Base-by-base conservation (phyloP, 345 rosid species). In the Brassica nigra region DNA sequence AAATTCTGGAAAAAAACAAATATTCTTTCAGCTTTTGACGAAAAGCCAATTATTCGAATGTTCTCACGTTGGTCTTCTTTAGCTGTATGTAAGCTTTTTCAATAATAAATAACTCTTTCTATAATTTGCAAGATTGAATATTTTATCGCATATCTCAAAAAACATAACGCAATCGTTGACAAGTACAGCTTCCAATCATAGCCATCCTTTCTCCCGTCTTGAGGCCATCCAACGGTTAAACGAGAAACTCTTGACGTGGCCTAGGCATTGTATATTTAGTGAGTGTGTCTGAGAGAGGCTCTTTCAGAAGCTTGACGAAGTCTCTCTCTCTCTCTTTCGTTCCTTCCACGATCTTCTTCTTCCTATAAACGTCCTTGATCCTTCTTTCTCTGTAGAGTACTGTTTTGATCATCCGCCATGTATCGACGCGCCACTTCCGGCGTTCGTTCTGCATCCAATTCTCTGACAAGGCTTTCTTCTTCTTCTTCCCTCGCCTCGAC, bases 361-460 rank as follows among this genome's bases (percentile, higher is more conserved):
- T 44, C 33, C 23, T 8, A 54, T 72, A 44, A 59, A 20, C 12
- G 33, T 70, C 42, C 76, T 11, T 11, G 68, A 28, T 70, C 54
- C 33, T 62, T 71, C 58, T 65, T 37, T 34, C 18, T 66, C 63
- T 31, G 67, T 5, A 4, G 27, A 12, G 9, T 1, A 27, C 47
- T 68, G 66, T 27, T 74, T 74, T 69, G 76, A 61, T 75, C 57
- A 29, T 63, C 44, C 33, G 80, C 36, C 63, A 77, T 82, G 82
- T 78, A 74, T 63, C 73, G 78, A 70, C 76, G 78, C 70, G 74
- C 86, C 47, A 78, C 80, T 14, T 71, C 86, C 73, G 75, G 78
- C 64, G 82, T 80, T 3, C 90, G 88, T 9, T 82, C 82, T 7
- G 86, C 85, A 11, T 68, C 86, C 12, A n/a, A 70, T 6, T 61